Base-by-base conservation (phyloP, 176 grass and related monocot species). In the Saccharum officinarum region DNA sequence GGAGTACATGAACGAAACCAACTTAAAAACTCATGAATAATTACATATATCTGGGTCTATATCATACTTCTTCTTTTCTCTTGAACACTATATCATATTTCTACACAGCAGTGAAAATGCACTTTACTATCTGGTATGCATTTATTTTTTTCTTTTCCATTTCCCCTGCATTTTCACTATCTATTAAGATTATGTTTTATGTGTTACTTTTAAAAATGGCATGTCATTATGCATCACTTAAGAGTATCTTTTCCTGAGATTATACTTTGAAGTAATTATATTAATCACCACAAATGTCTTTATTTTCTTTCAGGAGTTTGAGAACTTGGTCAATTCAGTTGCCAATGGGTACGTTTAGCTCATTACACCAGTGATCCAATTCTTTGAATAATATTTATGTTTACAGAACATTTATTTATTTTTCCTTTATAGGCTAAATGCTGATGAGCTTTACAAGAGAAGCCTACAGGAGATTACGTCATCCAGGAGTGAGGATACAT, bases 291-390 rank as follows among this genome's bases (percentile, higher is more conserved):
- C 18, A 38, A 55, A 34, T 87, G 17, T 69, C 47, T 36, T 76
- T 49, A 50, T 80, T 6, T 87, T 76, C 36, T 82, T 87, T 69
- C 47, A 76, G 86, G 86, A 82, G 47, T 87, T 82, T 17, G 3
- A 36, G 26, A 1, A 25, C 68, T 87, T 87, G 26, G 38, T 82
- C 13, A 23, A 69, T 12, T 82, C 70, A 47, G 79, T 76, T 77
- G 61, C 79, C 44, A 76, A 82, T 7, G 63, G 71, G 86, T 87
- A 87, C 0, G 60, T 11, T 11, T 69, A 33, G 17, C 15, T 69
- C 13, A 6, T 65, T 31, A 31, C 37, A 26, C 8, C 10, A 13
- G 11, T 22, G 31, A 14, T 36, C 40, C 6, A 9, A 16, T 86
- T 75, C 16, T 70, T 54, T 57, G 16, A 11, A 25, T 40, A 55